Conservation (phyloP, 768 basidiomycete genomes). For the Lactifluus echinatus region DNA sequence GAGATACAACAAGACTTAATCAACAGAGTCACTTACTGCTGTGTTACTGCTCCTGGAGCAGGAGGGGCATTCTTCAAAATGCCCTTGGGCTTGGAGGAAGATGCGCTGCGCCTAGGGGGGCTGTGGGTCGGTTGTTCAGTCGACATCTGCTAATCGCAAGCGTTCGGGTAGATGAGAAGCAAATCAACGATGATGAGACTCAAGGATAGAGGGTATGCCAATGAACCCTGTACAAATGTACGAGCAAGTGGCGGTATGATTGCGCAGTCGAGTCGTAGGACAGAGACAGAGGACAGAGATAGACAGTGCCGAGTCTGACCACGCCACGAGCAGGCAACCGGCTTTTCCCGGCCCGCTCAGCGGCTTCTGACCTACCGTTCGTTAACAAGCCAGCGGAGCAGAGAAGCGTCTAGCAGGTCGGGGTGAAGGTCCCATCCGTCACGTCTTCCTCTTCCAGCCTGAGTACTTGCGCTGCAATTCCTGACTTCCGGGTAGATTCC, state of each 20-base stretch:
- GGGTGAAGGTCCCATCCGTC: too few relatives aligned
- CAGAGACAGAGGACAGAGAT: too few relatives aligned
- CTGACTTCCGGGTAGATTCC: too few relatives aligned
- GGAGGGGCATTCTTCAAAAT: constrained; percentile 79
- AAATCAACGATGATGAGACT: not conserved
- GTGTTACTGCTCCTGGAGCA: constrained; percentile 31
- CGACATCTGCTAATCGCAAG: constrained; percentile 12
- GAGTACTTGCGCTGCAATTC: too few relatives aligned
- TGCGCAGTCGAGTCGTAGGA: not conserved
- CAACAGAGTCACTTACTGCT: constrained; percentile 37
- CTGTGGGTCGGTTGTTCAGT: constrained; percentile 37
- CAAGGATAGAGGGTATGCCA: not conserved
- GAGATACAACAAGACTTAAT: not conserved
- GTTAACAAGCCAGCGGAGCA: too few relatives aligned
- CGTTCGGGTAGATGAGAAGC: not conserved
- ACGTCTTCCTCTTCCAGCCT: too few relatives aligned
- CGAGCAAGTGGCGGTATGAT: too few relatives aligned
- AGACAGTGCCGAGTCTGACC: too few relatives aligned
- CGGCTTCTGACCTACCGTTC: too few relatives aligned
- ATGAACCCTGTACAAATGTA: not conserved
- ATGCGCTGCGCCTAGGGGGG: constrained; percentile 49
- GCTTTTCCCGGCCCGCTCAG: not conserved
- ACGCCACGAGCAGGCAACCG: not conserved
- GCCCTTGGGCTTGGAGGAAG: constrained; percentile 66
- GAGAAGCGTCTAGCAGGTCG: too few relatives aligned